A percentile compares a stretch with the other conserved stretches of the same genome.
Conservation (phyloP, 1,139 yeast species). For the Hyphopichia fennica region DNA sequence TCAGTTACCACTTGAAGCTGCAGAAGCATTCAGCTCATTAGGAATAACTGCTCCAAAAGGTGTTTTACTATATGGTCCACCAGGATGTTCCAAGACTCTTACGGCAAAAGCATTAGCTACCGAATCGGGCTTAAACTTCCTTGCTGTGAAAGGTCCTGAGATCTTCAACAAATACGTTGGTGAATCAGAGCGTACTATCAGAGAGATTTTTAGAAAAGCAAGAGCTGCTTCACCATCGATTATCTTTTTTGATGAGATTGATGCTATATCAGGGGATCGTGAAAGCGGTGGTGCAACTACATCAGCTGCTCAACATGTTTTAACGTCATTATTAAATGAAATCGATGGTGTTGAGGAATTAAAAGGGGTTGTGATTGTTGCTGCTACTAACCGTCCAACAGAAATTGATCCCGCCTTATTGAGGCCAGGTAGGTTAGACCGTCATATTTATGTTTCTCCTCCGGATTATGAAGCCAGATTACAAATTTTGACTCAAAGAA, state of each 20-base stretch:
- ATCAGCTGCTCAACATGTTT: constrained; percentile 78
- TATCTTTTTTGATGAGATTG: constrained; percentile 92
- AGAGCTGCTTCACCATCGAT: constrained; percentile 92
- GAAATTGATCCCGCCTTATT: constrained; percentile 87
- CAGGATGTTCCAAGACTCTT: constrained; percentile 93
- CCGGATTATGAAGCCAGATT: constrained; percentile 80
- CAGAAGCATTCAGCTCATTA: constrained; percentile 68
- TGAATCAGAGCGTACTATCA: constrained; percentile 83
- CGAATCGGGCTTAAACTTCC: constrained; percentile 87
- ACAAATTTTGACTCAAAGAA: constrained; percentile 71
- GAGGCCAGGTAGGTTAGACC: constrained; percentile 91
- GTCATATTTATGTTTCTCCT: constrained; percentile 89
- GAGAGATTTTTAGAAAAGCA: constrained; percentile 90
- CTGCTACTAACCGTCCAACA: constrained; percentile 94
- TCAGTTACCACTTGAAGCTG: constrained; percentile 84
- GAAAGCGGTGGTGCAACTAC: constrained; percentile 57
- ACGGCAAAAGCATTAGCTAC: constrained; percentile 95
- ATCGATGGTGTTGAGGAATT: constrained; percentile 95
- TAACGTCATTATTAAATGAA: constrained; percentile 87
- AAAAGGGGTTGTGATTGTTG: constrained; percentile 88
- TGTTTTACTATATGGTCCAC: constrained; percentile 88
- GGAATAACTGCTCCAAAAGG: constrained; percentile 95
- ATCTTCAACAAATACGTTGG: constrained; percentile 93
- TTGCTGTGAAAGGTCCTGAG: constrained; percentile 96
- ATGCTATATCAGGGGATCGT: constrained; percentile 82